Evolutionary conservation across 164 flowering plant genomes (phyloP), one percentile per base, ranked within the genome.

Genomic region (Vitis cinerea): DNA sequence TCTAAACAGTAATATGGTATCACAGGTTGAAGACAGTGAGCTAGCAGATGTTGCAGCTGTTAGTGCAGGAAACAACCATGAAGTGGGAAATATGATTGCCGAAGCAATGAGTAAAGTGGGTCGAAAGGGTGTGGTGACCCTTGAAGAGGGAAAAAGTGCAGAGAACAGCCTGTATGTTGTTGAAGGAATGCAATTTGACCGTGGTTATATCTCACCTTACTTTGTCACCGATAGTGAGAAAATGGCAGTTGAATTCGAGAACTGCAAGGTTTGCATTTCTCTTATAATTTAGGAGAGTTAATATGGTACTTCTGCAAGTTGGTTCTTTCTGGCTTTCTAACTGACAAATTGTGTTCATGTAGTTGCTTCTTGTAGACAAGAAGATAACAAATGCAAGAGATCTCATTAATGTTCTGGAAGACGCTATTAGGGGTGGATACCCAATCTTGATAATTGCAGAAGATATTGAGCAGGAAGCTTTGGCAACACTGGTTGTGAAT

Each of bases 401-500:
- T 79, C 87, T 96, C 3, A 77, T 96, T 50, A 82, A 76, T 53
- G 82, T 96, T 19, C 68, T 96, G 70, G 99, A 96, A 83, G 98
- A 93, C 65, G 98, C 95, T 4, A 92, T 93, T 11, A 88, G 85
- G 74, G 84, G 91, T 51, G 90, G 92, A 49, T 90, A 86, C 68
- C 99, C 99, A 0, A 80, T 96, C 30, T 13, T 96, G 72, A 85
- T 96, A 57, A 77, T 96, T 78, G 97, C 99, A 1, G 99, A 96
- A 76, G 99, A 96, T 66, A 92, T 96, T 70, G 99, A 96, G 71
- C 98, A 93, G 52, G 99, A 96, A 76, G 99, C 99, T 56, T 76
- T 96, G n/a, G 99, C 97, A 54, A 93, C 99, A 48, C 97, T 96
- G 76, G 99, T 96, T 29, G 99, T 96, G 57, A 96, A 96, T 80